Conservation (phyloP, 2,329 filamentous ascomycete genomes). For the Colletotrichum tofieldiae region DNA sequence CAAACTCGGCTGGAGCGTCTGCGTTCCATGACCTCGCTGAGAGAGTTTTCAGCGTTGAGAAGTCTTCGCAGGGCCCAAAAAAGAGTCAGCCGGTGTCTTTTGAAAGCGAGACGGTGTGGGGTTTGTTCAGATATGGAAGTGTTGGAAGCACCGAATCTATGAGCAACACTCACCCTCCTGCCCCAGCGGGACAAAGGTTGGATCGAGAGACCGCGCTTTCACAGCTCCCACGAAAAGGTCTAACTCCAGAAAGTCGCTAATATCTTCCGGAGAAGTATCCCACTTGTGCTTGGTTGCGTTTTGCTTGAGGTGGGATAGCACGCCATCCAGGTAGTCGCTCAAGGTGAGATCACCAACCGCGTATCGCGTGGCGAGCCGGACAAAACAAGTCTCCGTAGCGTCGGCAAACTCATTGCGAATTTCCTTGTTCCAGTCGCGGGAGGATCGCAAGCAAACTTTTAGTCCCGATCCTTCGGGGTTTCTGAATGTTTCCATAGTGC, state of each 20-base stretch:
- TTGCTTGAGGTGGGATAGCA: constrained; percentile 22
- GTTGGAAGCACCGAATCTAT: too few species aligned
- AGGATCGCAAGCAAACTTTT: constrained; percentile 14
- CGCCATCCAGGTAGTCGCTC: constrained; percentile 22
- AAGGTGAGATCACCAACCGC: background rate
- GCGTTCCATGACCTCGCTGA: constrained; percentile 17
- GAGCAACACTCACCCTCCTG: background rate
- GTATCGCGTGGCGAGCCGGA: constrained; percentile 13
- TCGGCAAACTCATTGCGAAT: constrained; percentile 22
- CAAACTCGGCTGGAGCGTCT: constrained; percentile 17
- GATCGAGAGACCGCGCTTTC: constrained; percentile 12
- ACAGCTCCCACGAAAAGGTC: constrained; percentile 21
- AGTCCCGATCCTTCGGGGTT: constrained; percentile 7
- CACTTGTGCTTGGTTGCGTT: constrained; percentile 16
- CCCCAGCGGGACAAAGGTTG: constrained; percentile 9
- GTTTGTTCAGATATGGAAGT: too few species aligned
- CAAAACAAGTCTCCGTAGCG: constrained; percentile 18
- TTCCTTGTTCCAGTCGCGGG: constrained; percentile 13
- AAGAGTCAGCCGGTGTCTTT: background rate
- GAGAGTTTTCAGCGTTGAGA: background rate
- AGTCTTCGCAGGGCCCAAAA: constrained; percentile 11
- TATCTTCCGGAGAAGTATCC: constrained; percentile 21
- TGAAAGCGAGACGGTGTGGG: too few species aligned
- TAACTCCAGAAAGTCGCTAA: constrained; percentile 13
- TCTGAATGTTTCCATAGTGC: constrained; percentile 1